Evolutionary conservation across 768 basidiomycete species (phyloP), one percentile per base, ranked within the genome.

Genomic region (Candolleomyces eurysporus): DNA sequence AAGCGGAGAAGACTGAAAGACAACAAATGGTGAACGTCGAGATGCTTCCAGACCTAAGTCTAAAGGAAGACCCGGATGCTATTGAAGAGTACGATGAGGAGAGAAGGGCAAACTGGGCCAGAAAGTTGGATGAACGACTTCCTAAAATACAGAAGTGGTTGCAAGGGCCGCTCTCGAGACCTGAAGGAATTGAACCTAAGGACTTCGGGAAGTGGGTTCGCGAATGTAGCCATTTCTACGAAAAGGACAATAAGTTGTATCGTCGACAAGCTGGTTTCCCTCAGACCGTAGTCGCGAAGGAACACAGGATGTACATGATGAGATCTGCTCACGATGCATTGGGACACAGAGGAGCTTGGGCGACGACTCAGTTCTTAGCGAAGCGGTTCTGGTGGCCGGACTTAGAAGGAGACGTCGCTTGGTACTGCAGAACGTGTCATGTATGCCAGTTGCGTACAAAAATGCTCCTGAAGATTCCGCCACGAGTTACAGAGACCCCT

Each of bases 381-480:
- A 52, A 67, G 46, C 13, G 67, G 0, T 73, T 75, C 54, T 75
- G 70, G 71, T 75, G 72, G 71, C 72, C 69, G 0, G 66, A 71
- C 5, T 48, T 72, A 32, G 65, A 67, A 14, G 30, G 39, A 0
- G 71, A 75, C 56, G 59, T 72, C 0, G 26, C 53, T 0, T 72
- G 71, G 71, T 72, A 64, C 57, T 52, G 72, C 0, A 63, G 64
- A 21, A 65, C 66, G 3, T 75, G 72, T 49, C 63, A 64, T 8
- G 16, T 63, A 0, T 73, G 73, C 59, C 72, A 73, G 58, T 36
- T 59, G 42, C 21, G 68, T 0, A 65, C 69, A 39, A 67, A 63
- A 36, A 48, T 31, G 42, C n/a, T 66, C 3, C 6, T 72, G 17
- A 40, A 59, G 53, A 64, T 64, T 2, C 65, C 64, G 10, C 70